Percentiles rank a stretch among this genome's conserved stretches.
Evolutionary conservation across 768 basidiomycete species (phyloP).

Genomic region (Lactifluus volemus): DNA sequence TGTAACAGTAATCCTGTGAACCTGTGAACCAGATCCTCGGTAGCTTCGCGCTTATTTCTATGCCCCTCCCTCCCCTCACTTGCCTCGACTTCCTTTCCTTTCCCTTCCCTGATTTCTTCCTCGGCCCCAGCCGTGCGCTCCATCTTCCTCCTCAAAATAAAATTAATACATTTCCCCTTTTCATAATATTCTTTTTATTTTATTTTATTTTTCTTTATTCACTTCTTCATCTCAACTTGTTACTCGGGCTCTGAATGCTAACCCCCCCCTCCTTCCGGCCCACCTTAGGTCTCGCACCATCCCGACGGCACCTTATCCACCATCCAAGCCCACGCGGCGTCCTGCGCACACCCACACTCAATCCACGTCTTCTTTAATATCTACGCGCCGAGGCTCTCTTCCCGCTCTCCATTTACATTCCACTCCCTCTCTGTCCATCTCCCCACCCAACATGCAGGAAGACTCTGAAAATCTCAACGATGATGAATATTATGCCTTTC

Average conservation of each 20-base stretch:
- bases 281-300: slow-evolving; percentile 10
- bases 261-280: not conserved
- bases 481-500: slow-evolving; percentile 27
- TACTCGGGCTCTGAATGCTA: slow-evolving; percentile 4
- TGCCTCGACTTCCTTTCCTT: not conserved
- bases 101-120: too few species aligned
- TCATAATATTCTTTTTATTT: not conserved
- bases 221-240: not conserved
- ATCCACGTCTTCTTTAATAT: slow-evolving; percentile 22
- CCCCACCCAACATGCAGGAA: slow-evolving; percentile 19
- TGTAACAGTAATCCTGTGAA: not conserved
- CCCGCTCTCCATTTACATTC: slow-evolving; percentile 23
- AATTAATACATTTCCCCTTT: not conserved
- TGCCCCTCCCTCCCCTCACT: too few species aligned
- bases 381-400: slow-evolving; percentile 24
- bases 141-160: not conserved
- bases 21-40: slow-evolving; percentile 11
- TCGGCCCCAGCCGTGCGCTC: not conserved
- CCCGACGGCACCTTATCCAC: slow-evolving; percentile 20
- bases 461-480: slow-evolving; percentile 18
- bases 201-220: not conserved
- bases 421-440: slow-evolving; percentile 15
- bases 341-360: slow-evolving; percentile 17
- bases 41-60: slow-evolving; percentile 14
- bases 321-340: slow-evolving; percentile 20